Conservation (phyloP, 352 stramenopile genomes). For the Thraustochytrium sp. region DNA sequence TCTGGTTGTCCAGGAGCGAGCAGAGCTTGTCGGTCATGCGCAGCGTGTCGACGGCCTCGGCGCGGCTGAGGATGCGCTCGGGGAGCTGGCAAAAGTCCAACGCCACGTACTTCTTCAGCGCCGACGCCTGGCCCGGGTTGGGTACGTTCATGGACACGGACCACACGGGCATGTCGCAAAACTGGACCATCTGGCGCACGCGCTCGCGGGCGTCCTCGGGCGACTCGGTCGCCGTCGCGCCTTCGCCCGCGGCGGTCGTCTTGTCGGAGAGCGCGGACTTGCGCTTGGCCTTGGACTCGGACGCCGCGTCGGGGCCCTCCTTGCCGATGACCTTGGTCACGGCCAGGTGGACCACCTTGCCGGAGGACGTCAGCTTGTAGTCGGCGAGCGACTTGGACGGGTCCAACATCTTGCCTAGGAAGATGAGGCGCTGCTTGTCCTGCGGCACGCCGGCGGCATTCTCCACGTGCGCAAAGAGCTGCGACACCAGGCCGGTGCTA, state of each 20-base stretch:
- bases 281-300: background rate
- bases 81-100: conserved; percentile 48
- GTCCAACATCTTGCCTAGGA: conserved; percentile 22
- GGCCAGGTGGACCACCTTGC: conserved; percentile 26
- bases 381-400: conserved; percentile 2
- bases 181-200: conserved; percentile 33
- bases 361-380: conserved; percentile 1
- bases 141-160: conserved; percentile 12
- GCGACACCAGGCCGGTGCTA: background rate
- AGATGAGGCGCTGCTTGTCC: conserved; percentile 26
- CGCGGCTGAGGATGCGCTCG: background rate
- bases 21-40: conserved; percentile 43
- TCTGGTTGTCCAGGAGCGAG: conserved; percentile 48
- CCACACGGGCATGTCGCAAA: conserved; percentile 30
- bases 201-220: background rate
- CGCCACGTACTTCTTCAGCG: conserved; percentile 43
- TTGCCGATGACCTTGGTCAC: conserved; percentile 25
- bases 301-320: too few species aligned
- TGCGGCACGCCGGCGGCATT: background rate
- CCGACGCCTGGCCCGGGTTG: conserved; percentile 25
- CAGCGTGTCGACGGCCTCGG: conserved; percentile 43
- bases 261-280: background rate
- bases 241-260: background rate
- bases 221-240: background rate
- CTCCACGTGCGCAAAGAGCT: conserved; percentile 26